Percentiles rank a stretch among this genome's conserved stretches.
Evolutionary conservation across 805 yeast species (phyloP).

Genomic region (Groenewaldozyma salmanticensis): DNA sequence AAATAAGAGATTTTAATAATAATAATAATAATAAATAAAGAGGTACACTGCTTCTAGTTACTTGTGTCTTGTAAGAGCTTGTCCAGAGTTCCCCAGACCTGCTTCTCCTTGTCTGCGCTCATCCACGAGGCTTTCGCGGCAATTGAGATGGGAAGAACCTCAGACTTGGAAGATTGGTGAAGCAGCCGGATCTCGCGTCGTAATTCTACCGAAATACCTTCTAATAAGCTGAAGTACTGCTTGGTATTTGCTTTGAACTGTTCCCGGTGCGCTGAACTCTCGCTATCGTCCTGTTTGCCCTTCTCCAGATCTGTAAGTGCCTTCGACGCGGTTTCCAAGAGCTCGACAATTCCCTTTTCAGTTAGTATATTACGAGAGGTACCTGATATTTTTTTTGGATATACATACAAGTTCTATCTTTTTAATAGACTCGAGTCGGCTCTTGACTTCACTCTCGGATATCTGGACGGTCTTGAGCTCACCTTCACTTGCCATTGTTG

Average conservation of each 20-base stretch:
- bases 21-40: too few species aligned
- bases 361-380: background rate
- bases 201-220: conserved; percentile 47
- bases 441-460: background rate
- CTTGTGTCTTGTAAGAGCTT: conserved; percentile 16
- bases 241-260: conserved; percentile 37
- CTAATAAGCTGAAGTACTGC: conserved; percentile 43
- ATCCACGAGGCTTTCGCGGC: conserved; percentile 63
- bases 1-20: too few species aligned
- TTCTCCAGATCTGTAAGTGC: conserved; percentile 20
- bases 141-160: conserved; percentile 56
- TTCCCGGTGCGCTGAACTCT: conserved; percentile 23
- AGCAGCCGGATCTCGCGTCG: conserved; percentile 58
- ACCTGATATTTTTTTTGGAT: background rate
- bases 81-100: conserved; percentile 26
- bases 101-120: conserved; percentile 47
- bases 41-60: too few species aligned
- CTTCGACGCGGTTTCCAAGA: conserved; percentile 21
- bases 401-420: conserved; percentile 7
- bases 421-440: background rate
- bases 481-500: background rate
- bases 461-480: background rate
- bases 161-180: conserved; percentile 39
- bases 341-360: conserved; percentile 15
- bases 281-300: conserved; percentile 18